These are phyloP conservation scores for Gnomoniopsis smithogilvyi DNA, from an alignment of 2,329 filamentous ascomycete species.

Conservation along the genomic window DNA sequence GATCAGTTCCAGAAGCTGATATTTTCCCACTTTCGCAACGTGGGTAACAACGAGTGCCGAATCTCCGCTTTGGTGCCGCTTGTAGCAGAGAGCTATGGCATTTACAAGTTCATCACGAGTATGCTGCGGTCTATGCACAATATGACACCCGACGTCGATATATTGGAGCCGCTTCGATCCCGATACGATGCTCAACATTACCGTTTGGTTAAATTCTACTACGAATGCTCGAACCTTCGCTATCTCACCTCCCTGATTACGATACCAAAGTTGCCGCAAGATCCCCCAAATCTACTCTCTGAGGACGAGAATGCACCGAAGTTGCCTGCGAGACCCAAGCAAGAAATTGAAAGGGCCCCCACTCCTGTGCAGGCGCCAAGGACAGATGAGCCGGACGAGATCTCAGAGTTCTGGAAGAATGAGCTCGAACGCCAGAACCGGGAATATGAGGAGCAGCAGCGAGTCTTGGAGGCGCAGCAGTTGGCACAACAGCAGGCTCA, in stretches of 20 bases:
- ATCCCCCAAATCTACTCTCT: slow-evolving; percentile 82
- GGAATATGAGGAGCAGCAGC: slow-evolving; percentile 93
- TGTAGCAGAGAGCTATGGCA: slow-evolving; percentile 97
- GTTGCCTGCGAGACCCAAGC: slow-evolving; percentile 76
- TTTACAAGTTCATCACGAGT: slow-evolving; percentile 99
- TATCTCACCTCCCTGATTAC: slow-evolving; percentile 96
- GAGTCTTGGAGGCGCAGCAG: slow-evolving; percentile 81
- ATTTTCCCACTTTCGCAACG: slow-evolving; percentile 91
- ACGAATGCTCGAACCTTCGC: slow-evolving; percentile 95
- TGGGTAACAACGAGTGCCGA: slow-evolving; percentile 92
- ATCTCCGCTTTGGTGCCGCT: slow-evolving; percentile 91
- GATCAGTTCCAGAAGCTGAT: slow-evolving; percentile 98
- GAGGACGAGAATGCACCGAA: slow-evolving; percentile 83
- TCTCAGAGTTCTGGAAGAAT: slow-evolving; percentile 96
- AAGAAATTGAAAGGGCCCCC: slow-evolving; percentile 65
- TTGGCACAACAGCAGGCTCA: slow-evolving; percentile 78
- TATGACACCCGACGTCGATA: slow-evolving; percentile 90
- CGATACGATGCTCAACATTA: slow-evolving; percentile 96
- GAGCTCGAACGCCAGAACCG: slow-evolving; percentile 88
- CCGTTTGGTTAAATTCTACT: slow-evolving; percentile 95
- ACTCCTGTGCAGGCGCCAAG: slow-evolving; percentile 67
- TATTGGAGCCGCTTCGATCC: slow-evolving; percentile 79
- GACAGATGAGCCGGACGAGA: slow-evolving; percentile 83
- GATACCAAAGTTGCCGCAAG: slow-evolving; percentile 91
- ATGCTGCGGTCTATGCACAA: slow-evolving; percentile 98